A percentile compares a stretch with the other conserved stretches of the same genome.
Conservation (phyloP, 2,329 filamentous ascomycete genomes). For the Metarhizium anisopliae region DNA sequence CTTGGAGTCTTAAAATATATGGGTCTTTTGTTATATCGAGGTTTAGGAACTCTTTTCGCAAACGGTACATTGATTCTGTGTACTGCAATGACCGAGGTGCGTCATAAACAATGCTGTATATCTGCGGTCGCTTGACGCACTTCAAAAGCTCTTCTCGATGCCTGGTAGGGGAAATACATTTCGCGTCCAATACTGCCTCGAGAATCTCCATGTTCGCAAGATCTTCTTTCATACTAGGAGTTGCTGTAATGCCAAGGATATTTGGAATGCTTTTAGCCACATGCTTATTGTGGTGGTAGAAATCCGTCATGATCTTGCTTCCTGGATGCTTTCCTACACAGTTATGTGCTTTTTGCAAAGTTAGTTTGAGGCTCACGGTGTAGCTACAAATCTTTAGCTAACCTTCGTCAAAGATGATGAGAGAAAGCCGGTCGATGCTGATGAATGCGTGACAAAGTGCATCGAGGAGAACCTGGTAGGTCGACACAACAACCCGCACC, state of each 20-base stretch:
- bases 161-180: conserved; percentile 57
- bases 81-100: conserved; percentile 4
- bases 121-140: conserved; percentile 56
- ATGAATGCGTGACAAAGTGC: conserved; percentile 70
- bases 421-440: conserved; percentile 48
- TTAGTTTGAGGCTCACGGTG: background rate
- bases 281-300: conserved; percentile 49
- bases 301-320: conserved; percentile 62
- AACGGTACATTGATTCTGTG: conserved; percentile 30
- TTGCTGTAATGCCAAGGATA: conserved; percentile 75
- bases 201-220: conserved; percentile 48
- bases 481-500: conserved; percentile 67
- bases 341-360: conserved; percentile 53
- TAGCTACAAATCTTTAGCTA: conserved; percentile 8
- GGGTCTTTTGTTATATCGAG: conserved; percentile 56
- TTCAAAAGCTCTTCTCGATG: conserved; percentile 62
- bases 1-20: conserved; percentile 38
- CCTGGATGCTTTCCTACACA: conserved; percentile 56
- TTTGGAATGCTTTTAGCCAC: conserved; percentile 40
- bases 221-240: conserved; percentile 57
- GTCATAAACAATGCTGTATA: conserved; percentile 31
- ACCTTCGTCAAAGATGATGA: conserved; percentile 83
- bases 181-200: conserved; percentile 61
- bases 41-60: conserved; percentile 29
- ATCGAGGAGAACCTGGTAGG: conserved; percentile 65